Evolutionary conservation across 2,329 filamentous ascomycete species (phyloP), one percentile per base, ranked within the genome.

Genomic region (Neonectria faginata): DNA sequence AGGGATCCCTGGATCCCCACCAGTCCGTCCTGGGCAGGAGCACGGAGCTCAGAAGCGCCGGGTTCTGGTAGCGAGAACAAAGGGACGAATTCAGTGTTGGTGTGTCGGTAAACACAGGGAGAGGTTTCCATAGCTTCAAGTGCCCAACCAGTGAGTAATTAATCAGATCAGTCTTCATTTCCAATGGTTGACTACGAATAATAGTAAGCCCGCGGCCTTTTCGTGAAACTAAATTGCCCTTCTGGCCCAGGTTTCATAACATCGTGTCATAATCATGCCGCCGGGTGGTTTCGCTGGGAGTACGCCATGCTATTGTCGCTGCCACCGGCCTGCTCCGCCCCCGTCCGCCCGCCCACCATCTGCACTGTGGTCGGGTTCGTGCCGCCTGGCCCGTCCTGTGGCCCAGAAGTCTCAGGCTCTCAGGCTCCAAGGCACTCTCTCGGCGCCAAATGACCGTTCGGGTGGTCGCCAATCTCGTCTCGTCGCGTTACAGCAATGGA

Each of bases 1-100:
- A 48, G 20, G n/a, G 50, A 47, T 48, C 50, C 50, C 50, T 54
- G 41, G 20, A 33, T 18, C 45, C 41, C 57, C 52, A 44, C 47
- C 31, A 47, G 57, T 60, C 57, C 57, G 50, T 44, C 47, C 47
- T 60, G 41, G 55, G 57, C 22, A 54, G 51, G 18, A 36, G 33
- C 57, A 60, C 39, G 50, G 18, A 41, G 14, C 20, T 22, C 20
- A 41, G 51, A 41, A 39, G 36, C 14, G 31, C 51, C 31, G n/a
- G 48, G 18, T 53, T 41, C 39, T 42, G n/a, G n/a, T 11, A 20
- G 39, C n/a, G 39, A 42, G n/a, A 42, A 39, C 14, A 7, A 11
- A 42, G 39, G 20, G n/a, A 11, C 16, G 16, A 18, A n/a, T 4
- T 41, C n/a, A 10, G 16, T 41, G 16, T 5, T 14, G 12, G 36